Evolutionary conservation across 2,329 filamentous ascomycete species (phyloP).

Genomic region (Epichloe brachyelytri): DNA sequence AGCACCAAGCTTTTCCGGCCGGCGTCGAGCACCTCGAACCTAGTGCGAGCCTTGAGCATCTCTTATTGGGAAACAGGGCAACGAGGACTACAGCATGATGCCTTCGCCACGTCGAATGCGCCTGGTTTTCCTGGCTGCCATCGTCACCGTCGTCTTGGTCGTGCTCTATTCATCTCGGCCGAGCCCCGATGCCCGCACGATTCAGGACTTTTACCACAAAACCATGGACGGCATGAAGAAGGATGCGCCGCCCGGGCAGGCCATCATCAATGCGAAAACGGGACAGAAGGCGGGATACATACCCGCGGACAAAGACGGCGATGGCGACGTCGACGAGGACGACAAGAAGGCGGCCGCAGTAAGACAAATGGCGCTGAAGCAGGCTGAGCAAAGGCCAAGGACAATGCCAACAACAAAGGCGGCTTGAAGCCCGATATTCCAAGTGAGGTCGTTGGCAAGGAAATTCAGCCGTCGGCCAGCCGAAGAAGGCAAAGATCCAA

Average conservation of each 20-base stretch:
- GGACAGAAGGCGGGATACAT: conserved; percentile 26
- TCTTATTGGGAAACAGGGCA: not conserved
- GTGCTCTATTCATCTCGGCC: conserved; percentile 60
- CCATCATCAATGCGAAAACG: conserved; percentile 28
- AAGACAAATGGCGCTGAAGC: conserved; percentile 50
- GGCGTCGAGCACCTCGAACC: not conserved
- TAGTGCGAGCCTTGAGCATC: not conserved
- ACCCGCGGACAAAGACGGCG: conserved; percentile 36
- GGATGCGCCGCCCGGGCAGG: conserved; percentile 19
- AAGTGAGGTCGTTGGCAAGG: conserved; percentile 43
- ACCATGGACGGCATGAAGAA: conserved; percentile 42
- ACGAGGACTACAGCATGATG: conserved; percentile 32
- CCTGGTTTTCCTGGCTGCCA: conserved; percentile 48
- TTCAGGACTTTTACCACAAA: conserved; percentile 47
- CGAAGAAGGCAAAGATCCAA: conserved; percentile 19
- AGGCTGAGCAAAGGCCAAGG: conserved; percentile 56
- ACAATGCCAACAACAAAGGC: conserved; percentile 34
- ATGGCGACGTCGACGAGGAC: conserved; percentile 43
- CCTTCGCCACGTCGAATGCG: conserved; percentile 58
- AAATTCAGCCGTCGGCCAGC: conserved; percentile 40
- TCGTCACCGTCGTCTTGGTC: conserved; percentile 52
- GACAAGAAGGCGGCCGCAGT: conserved; percentile 35
- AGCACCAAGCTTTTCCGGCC: not conserved
- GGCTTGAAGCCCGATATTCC: conserved; percentile 43
- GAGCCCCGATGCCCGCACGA: conserved; percentile 27